Conservation (phyloP, 495 filamentous ascomycete genomes). For the Astrothelium macrocarpum region DNA sequence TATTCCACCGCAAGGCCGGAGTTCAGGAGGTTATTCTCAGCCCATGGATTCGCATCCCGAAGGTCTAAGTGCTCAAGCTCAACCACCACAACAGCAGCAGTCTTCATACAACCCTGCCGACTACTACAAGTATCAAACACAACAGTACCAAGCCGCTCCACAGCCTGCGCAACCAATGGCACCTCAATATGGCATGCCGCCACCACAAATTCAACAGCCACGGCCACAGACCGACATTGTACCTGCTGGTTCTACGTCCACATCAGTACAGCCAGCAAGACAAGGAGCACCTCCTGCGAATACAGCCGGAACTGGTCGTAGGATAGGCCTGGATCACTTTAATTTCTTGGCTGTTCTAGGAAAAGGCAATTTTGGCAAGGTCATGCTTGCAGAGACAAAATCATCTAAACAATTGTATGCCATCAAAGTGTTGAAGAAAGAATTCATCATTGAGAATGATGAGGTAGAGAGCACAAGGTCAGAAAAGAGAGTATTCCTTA, state of each 20-base stretch:
- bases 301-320: conserved; percentile 50
- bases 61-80: not conserved
- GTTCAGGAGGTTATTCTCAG: conserved; percentile 9
- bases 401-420: conserved; percentile 83
- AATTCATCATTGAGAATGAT: conserved; percentile 99
- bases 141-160: conserved; percentile 17
- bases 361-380: conserved; percentile 99
- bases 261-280: conserved; percentile 12
- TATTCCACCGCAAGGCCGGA: conserved; percentile 13
- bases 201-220: conserved; percentile 44
- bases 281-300: conserved; percentile 30
- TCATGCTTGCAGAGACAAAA: conserved; percentile 99
- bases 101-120: conserved; percentile 22
- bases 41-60: not conserved
- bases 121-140: conserved; percentile 23
- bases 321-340: conserved; percentile 96
- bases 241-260: conserved; percentile 12
- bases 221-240: conserved; percentile 12
- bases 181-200: conserved; percentile 32
- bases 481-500: conserved; percentile 92
- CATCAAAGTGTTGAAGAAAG: conserved; percentile 99
- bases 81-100: conserved; percentile 19
- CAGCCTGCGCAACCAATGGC: conserved; percentile 10
- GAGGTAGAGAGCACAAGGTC: conserved; percentile 98
- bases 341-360: conserved; percentile 98